phyloP scores from a whole-genome alignment of 805 yeast genomes.

The Yueomyces sp. region DNA sequence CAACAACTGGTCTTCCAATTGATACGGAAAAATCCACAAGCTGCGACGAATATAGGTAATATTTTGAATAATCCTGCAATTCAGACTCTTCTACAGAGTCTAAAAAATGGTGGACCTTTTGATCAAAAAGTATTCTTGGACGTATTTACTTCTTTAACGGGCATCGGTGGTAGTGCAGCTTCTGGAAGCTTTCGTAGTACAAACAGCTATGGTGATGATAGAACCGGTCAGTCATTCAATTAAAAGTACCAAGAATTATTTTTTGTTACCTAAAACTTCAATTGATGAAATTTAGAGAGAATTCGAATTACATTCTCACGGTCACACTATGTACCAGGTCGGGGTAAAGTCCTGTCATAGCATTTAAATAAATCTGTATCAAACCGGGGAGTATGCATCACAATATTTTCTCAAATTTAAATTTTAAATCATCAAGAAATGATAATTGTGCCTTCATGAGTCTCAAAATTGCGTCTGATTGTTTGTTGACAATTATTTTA shows the following conservation, averaged over 20 bases:
- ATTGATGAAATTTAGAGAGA: no score
- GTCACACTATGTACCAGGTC: no score
- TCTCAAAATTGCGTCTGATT: background rate
- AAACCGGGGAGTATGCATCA: no score
- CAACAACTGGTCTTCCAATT: constrained; percentile 73
- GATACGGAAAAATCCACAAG: constrained; percentile 68
- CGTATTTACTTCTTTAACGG: background rate
- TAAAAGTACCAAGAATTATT: no score
- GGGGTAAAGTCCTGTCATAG: no score
- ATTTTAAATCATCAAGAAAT: background rate
- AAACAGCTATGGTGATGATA: no score
- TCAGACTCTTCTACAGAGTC: background rate
- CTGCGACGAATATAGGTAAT: constrained; percentile 39
- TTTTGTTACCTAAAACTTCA: no score
- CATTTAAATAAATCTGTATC: no score
- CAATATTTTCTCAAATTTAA: no score
- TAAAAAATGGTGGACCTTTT: background rate
- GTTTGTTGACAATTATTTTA: constrained; percentile 3
- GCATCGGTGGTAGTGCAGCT: background rate
- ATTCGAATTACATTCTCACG: no score
- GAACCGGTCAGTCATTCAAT: no score
- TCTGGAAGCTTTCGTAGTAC: background rate
- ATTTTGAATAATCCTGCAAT: background rate
- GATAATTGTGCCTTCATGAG: background rate
- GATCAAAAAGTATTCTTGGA: background rate